Evolutionary conservation across 768 basidiomycete genomes (phyloP).

Genomic region (Suillus clintonianus): DNA sequence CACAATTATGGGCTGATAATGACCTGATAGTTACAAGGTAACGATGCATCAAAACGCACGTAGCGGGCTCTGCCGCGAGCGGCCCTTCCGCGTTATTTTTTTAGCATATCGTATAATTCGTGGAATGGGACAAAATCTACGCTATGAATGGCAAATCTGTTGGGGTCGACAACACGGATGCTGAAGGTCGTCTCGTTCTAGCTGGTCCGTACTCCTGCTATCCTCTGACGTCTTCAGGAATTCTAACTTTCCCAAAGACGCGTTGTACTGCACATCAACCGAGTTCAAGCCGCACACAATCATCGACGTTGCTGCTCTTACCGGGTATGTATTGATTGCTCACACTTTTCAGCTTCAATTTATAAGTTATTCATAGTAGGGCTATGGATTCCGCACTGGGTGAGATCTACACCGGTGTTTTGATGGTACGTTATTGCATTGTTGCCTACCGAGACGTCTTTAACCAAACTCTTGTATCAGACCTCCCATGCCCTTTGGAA

Average conservation of each 20-base stretch:
- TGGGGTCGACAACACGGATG: slow-evolving; percentile 90
- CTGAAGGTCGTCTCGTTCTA: slow-evolving; percentile 77
- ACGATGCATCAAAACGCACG: too few relatives aligned
- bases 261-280: slow-evolving; percentile 79
- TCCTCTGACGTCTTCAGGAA: not conserved
- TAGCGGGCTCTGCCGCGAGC: too few relatives aligned
- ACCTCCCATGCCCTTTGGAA: slow-evolving; percentile 77
- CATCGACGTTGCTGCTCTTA: slow-evolving; percentile 87
- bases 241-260: slow-evolving; percentile 47
- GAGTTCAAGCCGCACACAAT: slow-evolving; percentile 79
- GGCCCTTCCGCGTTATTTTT: too few relatives aligned
- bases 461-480: slow-evolving; percentile 31
- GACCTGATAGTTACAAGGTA: too few relatives aligned
- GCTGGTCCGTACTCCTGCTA: slow-evolving; percentile 46
- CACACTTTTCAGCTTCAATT: not conserved
- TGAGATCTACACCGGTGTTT: slow-evolving; percentile 77
- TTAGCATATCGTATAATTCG: too few relatives aligned
- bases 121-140: too few relatives aligned
- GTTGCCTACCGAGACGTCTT: not conserved
- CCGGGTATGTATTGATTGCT: slow-evolving; percentile 50
- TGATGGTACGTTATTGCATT: slow-evolving; percentile 50
- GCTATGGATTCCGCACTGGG: slow-evolving; percentile 76
- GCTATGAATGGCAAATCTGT: too few relatives aligned
- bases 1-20: too few relatives aligned
- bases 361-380: slow-evolving; percentile 36